Conservation (phyloP, 2,329 filamentous ascomycete species). For the Macroventuria anomochaeta region DNA sequence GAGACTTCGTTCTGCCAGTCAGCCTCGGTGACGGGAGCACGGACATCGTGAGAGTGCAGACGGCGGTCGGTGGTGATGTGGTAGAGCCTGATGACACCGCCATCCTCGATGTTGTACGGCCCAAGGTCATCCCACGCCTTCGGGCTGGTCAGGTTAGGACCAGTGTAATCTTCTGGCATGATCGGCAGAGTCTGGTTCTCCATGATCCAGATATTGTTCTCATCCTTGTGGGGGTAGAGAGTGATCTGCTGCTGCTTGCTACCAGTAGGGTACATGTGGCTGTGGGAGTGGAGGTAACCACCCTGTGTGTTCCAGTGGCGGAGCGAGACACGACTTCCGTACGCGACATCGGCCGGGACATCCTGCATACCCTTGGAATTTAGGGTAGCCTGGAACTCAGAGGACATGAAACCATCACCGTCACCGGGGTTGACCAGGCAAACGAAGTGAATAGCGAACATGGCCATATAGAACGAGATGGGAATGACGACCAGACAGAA, state of each 20-base stretch:
- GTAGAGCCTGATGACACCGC: conserved; percentile 80
- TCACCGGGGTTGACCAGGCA: conserved; percentile 94
- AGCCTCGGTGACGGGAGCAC: conserved; percentile 56
- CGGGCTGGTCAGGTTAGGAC: conserved; percentile 79
- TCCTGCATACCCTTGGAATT: conserved; percentile 98
- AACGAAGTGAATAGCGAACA: conserved; percentile 97
- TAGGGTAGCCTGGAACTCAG: conserved; percentile 95
- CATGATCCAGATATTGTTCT: conserved; percentile 93
- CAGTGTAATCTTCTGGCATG: conserved; percentile 73
- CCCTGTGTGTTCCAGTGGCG: conserved; percentile 97
- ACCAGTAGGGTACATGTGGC: conserved; percentile 95
- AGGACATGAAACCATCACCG: conserved; percentile 99
- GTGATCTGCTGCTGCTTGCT: conserved; percentile 99
- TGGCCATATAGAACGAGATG: conserved; percentile 87
- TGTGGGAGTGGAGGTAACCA: conserved; percentile 95
- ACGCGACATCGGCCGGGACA: conserved; percentile 87
- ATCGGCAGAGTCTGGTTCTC: conserved; percentile 87
- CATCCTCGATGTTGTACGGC: conserved; percentile 77
- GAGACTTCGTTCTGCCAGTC: conserved; percentile 93
- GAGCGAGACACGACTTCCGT: conserved; percentile 84
- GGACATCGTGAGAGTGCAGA: conserved; percentile 94
- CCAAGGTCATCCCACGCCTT: conserved; percentile 79
- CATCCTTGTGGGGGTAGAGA: conserved; percentile 97
- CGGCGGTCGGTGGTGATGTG: conserved; percentile 84
- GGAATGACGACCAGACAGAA: conserved; percentile 95